These are phyloP conservation scores for Pythium plurisporium DNA, from an alignment of 352 stramenopile genomes.

Conservation along the genomic window DNA sequence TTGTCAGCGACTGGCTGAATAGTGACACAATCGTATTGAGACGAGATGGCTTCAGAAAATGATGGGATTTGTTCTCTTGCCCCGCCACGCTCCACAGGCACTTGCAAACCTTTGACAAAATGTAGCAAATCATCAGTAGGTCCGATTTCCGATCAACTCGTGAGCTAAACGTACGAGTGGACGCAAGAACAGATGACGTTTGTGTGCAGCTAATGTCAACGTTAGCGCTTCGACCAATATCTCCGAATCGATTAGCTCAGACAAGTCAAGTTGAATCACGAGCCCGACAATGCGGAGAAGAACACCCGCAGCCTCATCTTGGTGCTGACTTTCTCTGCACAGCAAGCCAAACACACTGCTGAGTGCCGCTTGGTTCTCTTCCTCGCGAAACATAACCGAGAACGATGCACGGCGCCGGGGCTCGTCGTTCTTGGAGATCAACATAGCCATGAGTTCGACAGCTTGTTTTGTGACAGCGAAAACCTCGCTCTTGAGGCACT, in stretches of 20 bases:
- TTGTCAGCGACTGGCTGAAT: constrained; percentile 7
- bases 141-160: no score
- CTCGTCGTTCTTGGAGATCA: constrained; percentile 11
- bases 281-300: constrained; percentile 12
- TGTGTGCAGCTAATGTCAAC: background rate
- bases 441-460: constrained; percentile 3
- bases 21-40: constrained; percentile 10
- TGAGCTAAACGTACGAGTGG: constrained; percentile 16
- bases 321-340: background rate
- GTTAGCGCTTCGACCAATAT: constrained; percentile 11
- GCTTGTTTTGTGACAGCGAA: constrained; percentile 15
- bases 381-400: background rate
- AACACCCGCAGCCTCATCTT: constrained; percentile 2
- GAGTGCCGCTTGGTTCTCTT: constrained; percentile 1
- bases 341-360: constrained; percentile 5
- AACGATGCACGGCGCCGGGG: background rate
- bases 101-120: constrained; percentile 6
- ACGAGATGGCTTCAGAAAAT: constrained; percentile 11
- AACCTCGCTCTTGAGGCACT: constrained; percentile 3
- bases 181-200: constrained; percentile 7
- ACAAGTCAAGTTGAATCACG: constrained; percentile 16
- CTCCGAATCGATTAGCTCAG: constrained; percentile 7
- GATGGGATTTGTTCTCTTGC: background rate
- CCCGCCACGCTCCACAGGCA: constrained; percentile 6
- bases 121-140: background rate